A percentile compares a stretch with the other conserved stretches of the same genome.
Evolutionary conservation across 116 monocot genomes (phyloP).

Genomic region (Dioscorea cayenensis): DNA sequence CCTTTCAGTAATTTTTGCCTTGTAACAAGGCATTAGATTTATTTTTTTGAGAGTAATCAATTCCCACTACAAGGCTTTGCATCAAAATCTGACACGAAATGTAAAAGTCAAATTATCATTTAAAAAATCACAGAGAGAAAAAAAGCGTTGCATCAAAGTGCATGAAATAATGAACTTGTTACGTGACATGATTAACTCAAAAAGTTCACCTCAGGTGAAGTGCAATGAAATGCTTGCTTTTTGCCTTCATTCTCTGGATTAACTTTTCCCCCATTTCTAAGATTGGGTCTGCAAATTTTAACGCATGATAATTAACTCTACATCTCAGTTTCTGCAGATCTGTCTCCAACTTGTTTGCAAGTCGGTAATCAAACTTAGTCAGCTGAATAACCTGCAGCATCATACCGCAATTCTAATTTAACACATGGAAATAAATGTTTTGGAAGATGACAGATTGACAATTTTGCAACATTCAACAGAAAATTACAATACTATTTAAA

Average conservation of each 20-base stretch:
- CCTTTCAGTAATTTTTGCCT: no score
- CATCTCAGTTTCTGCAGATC: conserved; percentile 78
- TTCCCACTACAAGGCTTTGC: no score
- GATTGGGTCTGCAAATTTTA: conserved; percentile 53
- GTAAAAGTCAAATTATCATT: background rate
- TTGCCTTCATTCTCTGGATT: conserved; percentile 49
- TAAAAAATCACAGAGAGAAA: background rate
- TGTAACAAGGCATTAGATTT: no score
- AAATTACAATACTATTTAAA: no score
- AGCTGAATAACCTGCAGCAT: conserved; percentile 59
- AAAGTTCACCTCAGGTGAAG: conserved; percentile 57
- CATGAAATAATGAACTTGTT: background rate
- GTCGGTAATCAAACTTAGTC: conserved; percentile 75
- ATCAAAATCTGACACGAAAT: no score
- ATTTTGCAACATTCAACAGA: no score
- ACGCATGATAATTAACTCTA: conserved; percentile 68
- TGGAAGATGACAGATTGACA: no score
- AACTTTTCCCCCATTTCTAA: conserved; percentile 51
- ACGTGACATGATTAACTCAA: background rate
- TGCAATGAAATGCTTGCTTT: conserved; percentile 59
- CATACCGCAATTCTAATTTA: background rate
- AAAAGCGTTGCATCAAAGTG: background rate
- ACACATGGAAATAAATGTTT: background rate
- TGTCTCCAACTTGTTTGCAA: conserved; percentile 55
- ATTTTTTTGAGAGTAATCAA: no score